Evolutionary conservation across 306 rosid species (phyloP).

Genomic region (Canavalia ensiformis): DNA sequence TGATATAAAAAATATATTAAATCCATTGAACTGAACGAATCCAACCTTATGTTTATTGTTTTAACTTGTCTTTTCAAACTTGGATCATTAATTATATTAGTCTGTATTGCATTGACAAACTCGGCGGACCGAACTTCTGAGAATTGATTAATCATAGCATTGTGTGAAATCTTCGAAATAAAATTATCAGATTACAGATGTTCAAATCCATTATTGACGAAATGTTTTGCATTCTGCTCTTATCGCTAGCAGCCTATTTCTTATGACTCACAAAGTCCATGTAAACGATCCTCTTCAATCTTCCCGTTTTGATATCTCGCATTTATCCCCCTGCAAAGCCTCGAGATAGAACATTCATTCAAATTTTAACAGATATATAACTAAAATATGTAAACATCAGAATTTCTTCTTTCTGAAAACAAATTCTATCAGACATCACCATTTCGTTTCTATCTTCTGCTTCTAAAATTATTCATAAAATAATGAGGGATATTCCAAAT

Average conservation of each 20-base stretch:
- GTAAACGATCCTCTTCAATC: background rate
- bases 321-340: constrained; percentile 34
- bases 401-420: background rate
- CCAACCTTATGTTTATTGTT: background rate
- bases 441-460: background rate
- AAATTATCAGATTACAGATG: background rate
- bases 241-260: background rate
- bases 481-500: background rate
- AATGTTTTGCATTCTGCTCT: background rate
- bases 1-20: no score
- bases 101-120: background rate
- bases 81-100: background rate
- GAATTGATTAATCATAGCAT: background rate
- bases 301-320: background rate
- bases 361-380: constrained; percentile 13
- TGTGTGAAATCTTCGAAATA: background rate
- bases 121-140: background rate
- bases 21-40: no score
- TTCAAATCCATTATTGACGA: constrained; percentile 2
- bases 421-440: background rate
- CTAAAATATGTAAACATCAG: background rate
- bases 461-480: constrained; percentile 17
- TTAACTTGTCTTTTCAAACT: background rate
- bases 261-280: background rate
- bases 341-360: background rate